Base-by-base conservation (phyloP, 352 stramenopile genomes). In the Pythium vanterpoolii region DNA sequence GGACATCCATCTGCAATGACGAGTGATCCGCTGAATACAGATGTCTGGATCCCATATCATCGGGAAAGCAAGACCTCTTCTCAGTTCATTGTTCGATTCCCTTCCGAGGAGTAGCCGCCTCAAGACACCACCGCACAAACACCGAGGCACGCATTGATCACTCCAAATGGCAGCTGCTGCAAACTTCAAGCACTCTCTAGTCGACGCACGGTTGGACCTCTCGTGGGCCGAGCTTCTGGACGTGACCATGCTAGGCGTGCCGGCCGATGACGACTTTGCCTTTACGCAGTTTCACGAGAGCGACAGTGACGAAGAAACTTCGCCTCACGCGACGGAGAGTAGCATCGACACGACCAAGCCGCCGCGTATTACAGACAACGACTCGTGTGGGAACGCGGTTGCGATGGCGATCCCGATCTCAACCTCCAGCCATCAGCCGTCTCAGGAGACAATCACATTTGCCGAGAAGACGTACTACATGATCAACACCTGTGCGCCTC, bases 391-490 rank as follows among this genome's bases (percentile, higher is more conserved):
- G 34, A 9, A 16, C 34, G 34, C 3, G 5, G 45, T 24, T 24
- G 26, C 6, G 27, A 52, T 24, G 27, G 28, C 28, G 23, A 38
- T 30, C 5, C 11, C 28, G 24, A 38, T n/a, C n/a, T n/a, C n/a
- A n/a, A n/a, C n/a, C n/a, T n/a, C n/a, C n/a, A n/a, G n/a, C n/a
- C n/a, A 10, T 23, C 26, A 24, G 8, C 10, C 21, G 33, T 40
- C 34, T 27, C 3, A 16, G 4, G 47, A 58, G 39, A 50, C 13
- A 4, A 24, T 65, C 21, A 53, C 60, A 11, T 56, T 67, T 21
- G 51, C 52, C 0, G 60, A 66, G 44, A 60, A 61, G 44, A 60
- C 44, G 13, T 66, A 61, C 38, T 56, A 66, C 50, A 54, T 61
- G 50, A 14, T 66, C 44, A 66, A 66, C 52, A 51, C 50, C n/a